phyloP scores from a whole-genome alignment of 2,329 filamentous ascomycete genomes.

The Venturia carpophila region DNA sequence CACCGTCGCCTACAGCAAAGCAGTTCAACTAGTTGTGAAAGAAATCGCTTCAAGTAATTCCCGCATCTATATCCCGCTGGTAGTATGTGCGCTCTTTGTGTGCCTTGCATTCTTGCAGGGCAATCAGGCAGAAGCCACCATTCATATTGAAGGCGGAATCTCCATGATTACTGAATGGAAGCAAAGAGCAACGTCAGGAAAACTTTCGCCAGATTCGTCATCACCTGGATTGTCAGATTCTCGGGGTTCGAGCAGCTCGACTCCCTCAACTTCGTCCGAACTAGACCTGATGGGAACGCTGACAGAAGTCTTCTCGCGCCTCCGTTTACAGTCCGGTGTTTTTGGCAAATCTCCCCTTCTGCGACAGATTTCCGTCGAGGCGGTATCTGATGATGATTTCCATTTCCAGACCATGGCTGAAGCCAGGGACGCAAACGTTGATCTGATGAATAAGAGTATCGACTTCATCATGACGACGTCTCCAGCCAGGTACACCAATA shows the following conservation, averaged over 20 bases:
- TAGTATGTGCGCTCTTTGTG: slow-evolving; percentile 14
- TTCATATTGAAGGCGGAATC: slow-evolving; percentile 14
- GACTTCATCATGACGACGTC: slow-evolving; percentile 7
- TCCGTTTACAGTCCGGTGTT: slow-evolving; percentile 8
- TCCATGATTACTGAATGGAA: slow-evolving; percentile 7
- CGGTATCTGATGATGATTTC: neutral
- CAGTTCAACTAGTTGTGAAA: slow-evolving; percentile 13
- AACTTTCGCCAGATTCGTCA: neutral
- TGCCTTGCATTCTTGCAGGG: slow-evolving; percentile 15
- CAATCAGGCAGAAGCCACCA: slow-evolving; percentile 11
- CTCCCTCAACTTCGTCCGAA: slow-evolving; percentile 8
- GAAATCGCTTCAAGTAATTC: neutral
- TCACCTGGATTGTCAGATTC: neutral
- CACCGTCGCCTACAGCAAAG: slow-evolving; percentile 5
- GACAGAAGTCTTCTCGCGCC: slow-evolving; percentile 13
- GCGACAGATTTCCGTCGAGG: neutral
- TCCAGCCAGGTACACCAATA: neutral
- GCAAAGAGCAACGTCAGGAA: neutral
- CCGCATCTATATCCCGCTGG: slow-evolving; percentile 3
- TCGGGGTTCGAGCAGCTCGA: neutral
- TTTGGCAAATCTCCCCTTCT: slow-evolving; percentile 15
- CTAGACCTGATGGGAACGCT: slow-evolving; percentile 10
- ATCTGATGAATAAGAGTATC: slow-evolving; percentile 14
- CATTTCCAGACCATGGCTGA: slow-evolving; percentile 2
- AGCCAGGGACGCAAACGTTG: slow-evolving; percentile 6